These are phyloP conservation scores for Erythrobasidium hasegawianum DNA, from an alignment of 1,284 basidiomycete species.

Conservation along the genomic window DNA sequence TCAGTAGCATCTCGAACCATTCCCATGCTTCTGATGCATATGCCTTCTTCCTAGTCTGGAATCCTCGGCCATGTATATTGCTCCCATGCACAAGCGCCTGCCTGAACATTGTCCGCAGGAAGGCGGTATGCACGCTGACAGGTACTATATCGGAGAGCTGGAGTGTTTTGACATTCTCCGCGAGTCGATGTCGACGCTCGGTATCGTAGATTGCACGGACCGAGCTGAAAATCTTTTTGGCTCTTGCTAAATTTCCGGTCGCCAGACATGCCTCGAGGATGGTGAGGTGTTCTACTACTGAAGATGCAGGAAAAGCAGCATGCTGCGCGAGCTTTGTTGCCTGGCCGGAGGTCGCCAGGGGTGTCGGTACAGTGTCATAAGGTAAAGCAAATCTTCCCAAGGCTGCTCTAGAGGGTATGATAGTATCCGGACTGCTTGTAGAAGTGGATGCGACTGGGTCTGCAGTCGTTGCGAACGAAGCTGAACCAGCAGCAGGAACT, in stretches of 20 bases:
- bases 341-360: not conserved
- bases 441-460: too few species aligned
- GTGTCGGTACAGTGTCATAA: not conserved
- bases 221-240: slow-evolving; percentile 41
- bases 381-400: not conserved
- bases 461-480: too few species aligned
- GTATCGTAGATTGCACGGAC: slow-evolving; percentile 36
- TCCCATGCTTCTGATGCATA: slow-evolving; percentile 41
- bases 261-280: slow-evolving; percentile 75
- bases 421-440: too few species aligned
- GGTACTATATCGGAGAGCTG: slow-evolving; percentile 36
- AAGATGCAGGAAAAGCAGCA: slow-evolving; percentile 27
- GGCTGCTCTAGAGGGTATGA: not conserved
- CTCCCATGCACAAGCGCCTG: slow-evolving; percentile 32
- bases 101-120: slow-evolving; percentile 41
- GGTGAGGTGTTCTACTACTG: slow-evolving; percentile 57
- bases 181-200: slow-evolving; percentile 11
- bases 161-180: not conserved
- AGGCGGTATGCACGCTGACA: slow-evolving; percentile 41
- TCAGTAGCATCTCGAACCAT: slow-evolving; percentile 42
- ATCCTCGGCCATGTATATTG: not conserved
- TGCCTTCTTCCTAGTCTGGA: not conserved
- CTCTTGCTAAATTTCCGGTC: slow-evolving; percentile 59
- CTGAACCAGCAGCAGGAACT: too few species aligned
- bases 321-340: slow-evolving; percentile 15